Evolutionary conservation across 78 protist genomes (phyloP).

Genomic region (Cavenderia fasciculata): DNA sequence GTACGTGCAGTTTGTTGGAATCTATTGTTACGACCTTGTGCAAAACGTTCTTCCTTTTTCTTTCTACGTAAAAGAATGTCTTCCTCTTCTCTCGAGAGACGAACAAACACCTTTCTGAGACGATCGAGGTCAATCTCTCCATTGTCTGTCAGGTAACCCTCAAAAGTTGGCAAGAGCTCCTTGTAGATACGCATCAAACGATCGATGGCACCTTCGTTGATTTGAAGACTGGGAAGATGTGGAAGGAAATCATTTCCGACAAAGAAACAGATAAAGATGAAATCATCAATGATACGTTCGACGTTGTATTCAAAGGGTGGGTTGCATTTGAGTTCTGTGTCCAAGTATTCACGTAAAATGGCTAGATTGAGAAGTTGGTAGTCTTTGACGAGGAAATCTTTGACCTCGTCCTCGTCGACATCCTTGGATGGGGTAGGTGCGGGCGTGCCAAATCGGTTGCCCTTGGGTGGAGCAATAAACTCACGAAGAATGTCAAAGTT

Average conservation of each 20-base stretch:
- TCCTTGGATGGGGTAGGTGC: neutral
- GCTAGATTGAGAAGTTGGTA: conserved; percentile 62
- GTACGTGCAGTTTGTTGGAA: too few species aligned
- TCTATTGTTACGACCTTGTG: neutral
- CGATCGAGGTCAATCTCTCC: conserved; percentile 40
- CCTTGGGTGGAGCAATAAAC: conserved; percentile 16
- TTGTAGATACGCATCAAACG: conserved; percentile 80
- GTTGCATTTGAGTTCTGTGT: conserved; percentile 7
- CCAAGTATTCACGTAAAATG: conserved; percentile 79
- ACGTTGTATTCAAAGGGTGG: conserved; percentile 78
- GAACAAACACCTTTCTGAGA: conserved; percentile 6
- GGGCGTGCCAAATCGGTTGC: neutral
- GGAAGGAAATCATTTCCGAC: conserved; percentile 99
- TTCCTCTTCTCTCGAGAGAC: conserved; percentile 2
- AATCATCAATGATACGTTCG: conserved; percentile 97
- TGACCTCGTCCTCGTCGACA: neutral
- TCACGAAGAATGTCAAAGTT: conserved; percentile 94
- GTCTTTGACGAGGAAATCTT: conserved; percentile 26
- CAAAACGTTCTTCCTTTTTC: neutral
- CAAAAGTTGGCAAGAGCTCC: conserved; percentile 48
- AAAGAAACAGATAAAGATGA: conserved; percentile 96
- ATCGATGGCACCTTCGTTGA: conserved; percentile 94
- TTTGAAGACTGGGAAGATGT: conserved; percentile 96
- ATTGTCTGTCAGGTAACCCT: conserved; percentile 23
- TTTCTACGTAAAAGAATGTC: conserved; percentile 7